Evolutionary conservation across 257 asterid species (phyloP), one percentile per base, ranked within the genome.

Genomic region (Solanum rostratum): DNA sequence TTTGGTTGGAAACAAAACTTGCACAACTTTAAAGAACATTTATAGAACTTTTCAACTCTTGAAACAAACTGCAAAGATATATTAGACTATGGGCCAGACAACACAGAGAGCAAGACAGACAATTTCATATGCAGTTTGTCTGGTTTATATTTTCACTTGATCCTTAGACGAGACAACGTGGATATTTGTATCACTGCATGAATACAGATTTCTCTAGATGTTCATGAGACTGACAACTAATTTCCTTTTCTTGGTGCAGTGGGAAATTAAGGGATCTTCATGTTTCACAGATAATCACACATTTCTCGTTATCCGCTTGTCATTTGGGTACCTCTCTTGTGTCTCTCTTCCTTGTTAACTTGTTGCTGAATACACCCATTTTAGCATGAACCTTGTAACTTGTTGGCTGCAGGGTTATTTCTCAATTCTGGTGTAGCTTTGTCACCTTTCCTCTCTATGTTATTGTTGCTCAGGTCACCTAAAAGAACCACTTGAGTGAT

Each of bases 341-440:
- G 20, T 20, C 62, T 83, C 16, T 70, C 53, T 80, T 82, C 43
- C 57, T 37, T 16, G 45, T 41, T 81, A 74, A 74, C 81, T 74
- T 22, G 81, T 46, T 73, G 37, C 76, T 30, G 55, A 14, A 66
- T 63, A 81, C 52, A 37, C 69, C 30, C 55, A 52, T 22, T 55
- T 20, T 46, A 5, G 81, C 78, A 81, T 29, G 20, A 15, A 55
- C 19, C 41, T 4, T n/a, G 22, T 84, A 37, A 57, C 18, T 54
- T 8, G 20, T 18, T 18, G 62, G 66, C 60, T 86, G 91, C 94
- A 96, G 98, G 90, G 87, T 94, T 41, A 91, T 93, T 20, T 92
- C 99, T 82, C 99, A 96, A 94, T 90, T 90, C 84, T 96, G 99
- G 98, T 96, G 99, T 88, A 96, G 99, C 91, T 96, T 96, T 84